Evolutionary conservation across 768 basidiomycete genomes (phyloP).

Genomic region (Pleurotus djamor): DNA sequence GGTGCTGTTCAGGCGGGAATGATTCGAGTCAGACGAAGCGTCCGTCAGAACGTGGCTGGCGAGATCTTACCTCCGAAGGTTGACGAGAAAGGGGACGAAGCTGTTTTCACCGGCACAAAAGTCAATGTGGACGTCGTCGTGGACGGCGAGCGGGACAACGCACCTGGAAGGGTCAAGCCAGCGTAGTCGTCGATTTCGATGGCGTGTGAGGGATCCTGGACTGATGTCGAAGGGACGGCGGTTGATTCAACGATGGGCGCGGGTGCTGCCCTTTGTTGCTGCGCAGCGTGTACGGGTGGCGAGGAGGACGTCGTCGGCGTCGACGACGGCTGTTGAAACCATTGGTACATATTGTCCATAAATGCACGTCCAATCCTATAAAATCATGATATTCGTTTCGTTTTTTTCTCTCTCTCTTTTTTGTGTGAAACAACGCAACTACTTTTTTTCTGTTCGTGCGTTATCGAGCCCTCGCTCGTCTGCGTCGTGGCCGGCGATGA

Average conservation of each 20-base stretch:
- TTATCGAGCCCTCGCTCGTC: background rate
- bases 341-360: constrained; percentile 32
- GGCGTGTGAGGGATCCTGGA: constrained; percentile 20
- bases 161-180: constrained; percentile 37
- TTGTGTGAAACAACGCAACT: constrained; percentile 17
- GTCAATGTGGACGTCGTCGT: background rate
- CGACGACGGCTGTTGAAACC: constrained; percentile 29
- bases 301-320: constrained; percentile 24
- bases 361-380: constrained; percentile 26
- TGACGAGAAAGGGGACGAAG: background rate
- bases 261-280: constrained; percentile 19
- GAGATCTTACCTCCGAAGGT: constrained; percentile 4
- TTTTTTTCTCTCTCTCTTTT: constrained; percentile 21
- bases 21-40: background rate
- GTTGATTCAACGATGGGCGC: constrained; percentile 20
- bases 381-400: constrained; percentile 30
- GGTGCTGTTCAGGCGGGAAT: constrained; percentile 13
- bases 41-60: too few species aligned
- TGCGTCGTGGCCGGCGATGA: constrained; percentile 9
- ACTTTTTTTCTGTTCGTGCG: background rate
- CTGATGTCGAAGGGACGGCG: constrained; percentile 15
- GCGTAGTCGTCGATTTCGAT: constrained; percentile 43
- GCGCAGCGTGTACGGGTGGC: constrained; percentile 23
- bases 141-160: constrained; percentile 10
- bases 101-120: background rate